A percentile compares a stretch with the other conserved stretches of the same genome.
Conservation (phyloP, 1,284 basidiomycete genomes). For the Acaromyces ingoldii region DNA sequence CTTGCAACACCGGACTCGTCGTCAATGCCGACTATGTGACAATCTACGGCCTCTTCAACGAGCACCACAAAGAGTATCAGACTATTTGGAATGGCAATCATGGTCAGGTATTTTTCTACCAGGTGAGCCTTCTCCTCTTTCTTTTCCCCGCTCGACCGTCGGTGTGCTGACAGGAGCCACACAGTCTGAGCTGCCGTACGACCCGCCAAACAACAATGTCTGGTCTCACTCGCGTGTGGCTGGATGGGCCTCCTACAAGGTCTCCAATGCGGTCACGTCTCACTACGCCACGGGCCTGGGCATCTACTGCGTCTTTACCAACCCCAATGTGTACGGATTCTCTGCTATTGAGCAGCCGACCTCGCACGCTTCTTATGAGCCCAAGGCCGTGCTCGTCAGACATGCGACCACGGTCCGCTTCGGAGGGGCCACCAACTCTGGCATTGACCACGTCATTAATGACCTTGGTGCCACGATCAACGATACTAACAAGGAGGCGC, state of each 20-base stretch:
- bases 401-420: not conserved
- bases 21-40: conserved; percentile 5
- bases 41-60: conserved; percentile 3
- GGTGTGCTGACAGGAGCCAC: not conserved
- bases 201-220: conserved; percentile 1
- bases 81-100: conserved; percentile 1
- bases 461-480: not conserved
- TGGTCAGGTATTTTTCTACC: conserved; percentile 5
- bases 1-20: not conserved
- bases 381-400: not conserved
- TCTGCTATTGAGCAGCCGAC: conserved; percentile 1
- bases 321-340: not conserved
- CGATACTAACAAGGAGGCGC: not conserved
- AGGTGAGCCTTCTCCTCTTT: conserved; percentile 2
- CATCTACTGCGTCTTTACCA: conserved; percentile 5
- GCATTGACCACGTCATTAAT: conserved; percentile 5
- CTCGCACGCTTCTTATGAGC: not conserved
- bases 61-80: conserved; percentile 4
- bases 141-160: not conserved
- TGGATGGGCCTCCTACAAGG: conserved; percentile 3
- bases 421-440: not conserved
- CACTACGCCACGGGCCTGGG: conserved; percentile 3
- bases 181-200: conserved; percentile 6
- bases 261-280: not conserved
- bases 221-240: not conserved